Evolutionary conservation across 1,139 yeast genomes (phyloP).

Genomic region (Eremothecium coryli): DNA sequence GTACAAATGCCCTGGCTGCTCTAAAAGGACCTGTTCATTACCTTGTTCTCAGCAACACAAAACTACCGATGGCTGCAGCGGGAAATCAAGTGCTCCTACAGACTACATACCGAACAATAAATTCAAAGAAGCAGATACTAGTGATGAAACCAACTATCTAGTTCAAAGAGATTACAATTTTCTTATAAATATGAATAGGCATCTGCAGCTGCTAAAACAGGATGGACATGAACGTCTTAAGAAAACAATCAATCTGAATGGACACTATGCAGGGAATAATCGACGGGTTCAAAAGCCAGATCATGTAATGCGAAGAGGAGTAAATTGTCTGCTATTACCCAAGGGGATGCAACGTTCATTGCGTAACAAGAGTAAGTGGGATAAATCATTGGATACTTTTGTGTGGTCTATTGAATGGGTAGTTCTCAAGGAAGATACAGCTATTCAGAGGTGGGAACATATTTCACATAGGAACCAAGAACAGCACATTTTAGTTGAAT

Average conservation of each 20-base stretch:
- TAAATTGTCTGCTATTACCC: slow-evolving; percentile 47
- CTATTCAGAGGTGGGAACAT: slow-evolving; percentile 21
- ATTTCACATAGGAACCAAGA: slow-evolving; percentile 36
- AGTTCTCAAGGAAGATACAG: slow-evolving; percentile 18
- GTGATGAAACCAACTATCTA: slow-evolving; percentile 33
- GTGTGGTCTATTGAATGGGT: slow-evolving; percentile 80
- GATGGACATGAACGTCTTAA: slow-evolving; percentile 36
- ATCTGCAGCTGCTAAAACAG: slow-evolving; percentile 41
- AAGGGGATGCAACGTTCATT: slow-evolving; percentile 66
- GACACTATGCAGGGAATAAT: slow-evolving; percentile 13
- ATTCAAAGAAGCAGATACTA: slow-evolving; percentile 31
- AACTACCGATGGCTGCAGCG: slow-evolving; percentile 52
- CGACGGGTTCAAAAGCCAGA: slow-evolving; percentile 14
- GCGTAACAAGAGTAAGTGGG: slow-evolving; percentile 65
- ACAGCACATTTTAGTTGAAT: slow-evolving; percentile 20
- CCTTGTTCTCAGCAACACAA: slow-evolving; percentile 69
- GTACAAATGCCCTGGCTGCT: slow-evolving; percentile 84
- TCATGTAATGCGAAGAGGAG: slow-evolving; percentile 39
- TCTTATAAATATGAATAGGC: slow-evolving; percentile 51
- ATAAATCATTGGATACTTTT: slow-evolving; percentile 50
- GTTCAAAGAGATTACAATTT: slow-evolving; percentile 83
- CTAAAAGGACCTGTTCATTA: slow-evolving; percentile 55
- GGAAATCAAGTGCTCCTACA: slow-evolving; percentile 49
- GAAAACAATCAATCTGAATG: slow-evolving; percentile 21
- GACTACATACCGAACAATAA: slow-evolving; percentile 38